A percentile compares a stretch with the other conserved stretches of the same genome.
Conservation (phyloP, 2,329 filamentous ascomycete genomes). For the Aquanectria penicillioides region DNA sequence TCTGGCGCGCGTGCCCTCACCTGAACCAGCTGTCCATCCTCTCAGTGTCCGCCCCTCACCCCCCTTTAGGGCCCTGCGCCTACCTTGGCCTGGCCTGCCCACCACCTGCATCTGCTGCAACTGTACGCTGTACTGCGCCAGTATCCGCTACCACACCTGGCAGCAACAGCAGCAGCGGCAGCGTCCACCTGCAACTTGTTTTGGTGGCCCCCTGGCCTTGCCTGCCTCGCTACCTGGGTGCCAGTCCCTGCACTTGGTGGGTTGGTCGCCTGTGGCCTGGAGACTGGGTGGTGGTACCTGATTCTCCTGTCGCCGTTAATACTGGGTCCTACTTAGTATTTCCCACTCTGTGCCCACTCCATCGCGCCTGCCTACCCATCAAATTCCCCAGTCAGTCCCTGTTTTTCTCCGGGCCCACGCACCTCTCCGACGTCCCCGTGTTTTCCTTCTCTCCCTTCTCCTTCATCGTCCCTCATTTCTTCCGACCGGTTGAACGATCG, state of each 20-base stretch:
- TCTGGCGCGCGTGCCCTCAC: conserved; percentile 12
- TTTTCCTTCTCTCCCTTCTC: conserved; percentile 20
- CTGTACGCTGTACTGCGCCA: too few relatives aligned
- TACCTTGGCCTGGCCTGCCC: too few relatives aligned
- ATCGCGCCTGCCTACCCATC: background rate
- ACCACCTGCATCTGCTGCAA: too few relatives aligned
- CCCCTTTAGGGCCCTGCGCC: too few relatives aligned
- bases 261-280: too few relatives aligned
- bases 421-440: conserved; percentile 24
- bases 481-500: conserved; percentile 27
- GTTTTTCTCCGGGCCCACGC: conserved; percentile 31
- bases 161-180: too few relatives aligned
- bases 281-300: conserved; percentile 4
- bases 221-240: background rate
- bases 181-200: conserved; percentile 8
- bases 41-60: too few relatives aligned
- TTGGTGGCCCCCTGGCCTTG: conserved; percentile 2
- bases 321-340: too few relatives aligned
- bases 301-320: too few relatives aligned
- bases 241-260: too few relatives aligned
- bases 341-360: too few relatives aligned
- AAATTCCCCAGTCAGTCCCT: conserved; percentile 26
- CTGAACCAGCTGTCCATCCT: conserved; percentile 4
- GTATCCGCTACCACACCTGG: too few relatives aligned
- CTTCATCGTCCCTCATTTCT: conserved; percentile 16